Base-by-base conservation (phyloP, 495 filamentous ascomycete species). In the Pseudotulostoma volvatum region DNA sequence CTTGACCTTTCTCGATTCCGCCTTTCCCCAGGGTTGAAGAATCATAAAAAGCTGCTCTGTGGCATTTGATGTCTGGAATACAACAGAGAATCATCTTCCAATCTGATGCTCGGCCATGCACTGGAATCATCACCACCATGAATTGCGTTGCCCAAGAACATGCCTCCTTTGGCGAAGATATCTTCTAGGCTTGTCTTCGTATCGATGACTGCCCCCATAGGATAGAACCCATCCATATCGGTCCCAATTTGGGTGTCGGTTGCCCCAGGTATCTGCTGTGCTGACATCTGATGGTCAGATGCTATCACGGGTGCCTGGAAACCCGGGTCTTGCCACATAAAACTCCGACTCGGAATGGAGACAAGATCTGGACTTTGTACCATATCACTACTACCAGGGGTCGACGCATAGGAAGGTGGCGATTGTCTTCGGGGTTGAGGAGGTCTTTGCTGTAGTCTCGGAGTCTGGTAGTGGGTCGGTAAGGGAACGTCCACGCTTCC, bases 301-400 rank as follows among this genome's bases (percentile, higher is more conserved):
- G 43, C 28, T 4, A 53, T 40, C 21, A 45, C 48, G 18, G 39
- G 50, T 4, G 53, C 51, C 31, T 60, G 55, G 44, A 59, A 56
- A 36, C 55, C 59, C 38, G 63, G 61, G 3, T 59, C 55, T 44
- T 63, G 61, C 61, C 61, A 67, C 19, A 61, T 49, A 32, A 62
- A 67, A 30, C 63, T 63, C 18, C 61, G 58, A 40, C 61, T 61
- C 0, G 63, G 63, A 23, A 67, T 57, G 4, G 63, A 67, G 17
- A 67, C 63, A 14, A 67, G 49, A 28, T 67, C 63, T 0, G 63
- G 61, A 39, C 63, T 65, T 41, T 60, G 56, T 33, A 62, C 42
- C 4, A 41, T 40, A 21, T 67, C 23, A 28, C 23, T 11, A 11
- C 23, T 11, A 5, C 23, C 23, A 28, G 23, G 23, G 5, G 23